Conservation (phyloP, 2,329 filamentous ascomycete species). For the Macrophomina pseudophaseolina region DNA sequence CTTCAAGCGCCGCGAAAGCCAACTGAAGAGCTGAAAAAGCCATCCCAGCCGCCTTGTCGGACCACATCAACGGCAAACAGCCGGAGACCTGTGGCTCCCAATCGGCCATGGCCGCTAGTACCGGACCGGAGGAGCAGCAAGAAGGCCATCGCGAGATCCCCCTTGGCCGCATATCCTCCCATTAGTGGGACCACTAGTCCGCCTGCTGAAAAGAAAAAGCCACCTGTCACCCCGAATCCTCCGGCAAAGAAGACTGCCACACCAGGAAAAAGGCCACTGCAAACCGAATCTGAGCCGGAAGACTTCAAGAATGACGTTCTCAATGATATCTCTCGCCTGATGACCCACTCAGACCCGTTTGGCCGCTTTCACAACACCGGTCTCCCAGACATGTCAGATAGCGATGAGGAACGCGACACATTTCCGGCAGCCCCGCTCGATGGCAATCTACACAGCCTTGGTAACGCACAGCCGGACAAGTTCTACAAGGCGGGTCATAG, state of each 20-base stretch:
- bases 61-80: background rate
- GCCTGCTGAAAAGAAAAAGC: background rate
- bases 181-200: background rate
- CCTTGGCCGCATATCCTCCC: background rate
- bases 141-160: background rate
- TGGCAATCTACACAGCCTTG: background rate
- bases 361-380: slow-evolving; percentile 1
- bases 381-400: background rate
- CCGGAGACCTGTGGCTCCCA: background rate
- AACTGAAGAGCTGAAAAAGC: background rate
- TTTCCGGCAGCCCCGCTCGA: background rate
- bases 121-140: slow-evolving; percentile 2
- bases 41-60: background rate
- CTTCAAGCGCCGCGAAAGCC: no score
- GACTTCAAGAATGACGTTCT: slow-evolving; percentile 5
- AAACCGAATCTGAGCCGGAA: background rate
- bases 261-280: background rate
- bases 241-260: background rate
- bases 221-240: no score
- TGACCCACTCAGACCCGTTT: slow-evolving; percentile 6
- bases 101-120: background rate
- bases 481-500: slow-evolving; percentile 6
- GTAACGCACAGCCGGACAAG: background rate
- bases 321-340: slow-evolving; percentile 7
- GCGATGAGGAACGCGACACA: background rate